Percentiles rank a stretch among this genome's conserved stretches.
phyloP scores from a whole-genome alignment of 1,139 yeast genomes.

The Saccharomyces hybrid region DNA sequence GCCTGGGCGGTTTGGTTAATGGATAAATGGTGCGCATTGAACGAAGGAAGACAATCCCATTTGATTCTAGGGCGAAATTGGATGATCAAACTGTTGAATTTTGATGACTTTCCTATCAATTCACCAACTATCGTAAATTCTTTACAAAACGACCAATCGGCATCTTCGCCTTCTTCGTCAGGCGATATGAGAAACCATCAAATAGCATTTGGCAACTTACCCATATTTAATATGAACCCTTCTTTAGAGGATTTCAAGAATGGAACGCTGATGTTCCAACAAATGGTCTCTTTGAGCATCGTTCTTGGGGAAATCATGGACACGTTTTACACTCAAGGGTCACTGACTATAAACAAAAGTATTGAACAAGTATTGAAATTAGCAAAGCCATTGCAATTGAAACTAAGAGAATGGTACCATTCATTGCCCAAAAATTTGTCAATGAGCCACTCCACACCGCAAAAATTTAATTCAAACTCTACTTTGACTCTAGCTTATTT shows the following conservation, averaged over 20 bases:
- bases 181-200: neutral
- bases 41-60: constrained; percentile 77
- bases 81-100: constrained; percentile 55
- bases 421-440: constrained; percentile 63
- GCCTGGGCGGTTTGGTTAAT: constrained; percentile 93
- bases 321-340: constrained; percentile 61
- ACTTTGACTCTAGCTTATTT: constrained; percentile 76
- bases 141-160: neutral
- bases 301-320: constrained; percentile 67
- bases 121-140: constrained; percentile 24
- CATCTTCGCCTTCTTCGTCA: neutral
- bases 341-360: constrained; percentile 48
- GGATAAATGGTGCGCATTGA: constrained; percentile 78
- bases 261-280: constrained; percentile 64
- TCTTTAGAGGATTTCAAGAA: constrained; percentile 54
- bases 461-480: constrained; percentile 62
- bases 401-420: constrained; percentile 77
- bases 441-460: constrained; percentile 52
- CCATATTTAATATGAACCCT: constrained; percentile 26
- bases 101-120: constrained; percentile 66
- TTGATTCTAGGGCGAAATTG: constrained; percentile 55
- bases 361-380: constrained; percentile 59
- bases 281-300: constrained; percentile 58
- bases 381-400: constrained; percentile 81
- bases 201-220: constrained; percentile 11